Evolutionary conservation across 1,284 basidiomycete genomes (phyloP).

Genomic region (Puccinia triticina): DNA sequence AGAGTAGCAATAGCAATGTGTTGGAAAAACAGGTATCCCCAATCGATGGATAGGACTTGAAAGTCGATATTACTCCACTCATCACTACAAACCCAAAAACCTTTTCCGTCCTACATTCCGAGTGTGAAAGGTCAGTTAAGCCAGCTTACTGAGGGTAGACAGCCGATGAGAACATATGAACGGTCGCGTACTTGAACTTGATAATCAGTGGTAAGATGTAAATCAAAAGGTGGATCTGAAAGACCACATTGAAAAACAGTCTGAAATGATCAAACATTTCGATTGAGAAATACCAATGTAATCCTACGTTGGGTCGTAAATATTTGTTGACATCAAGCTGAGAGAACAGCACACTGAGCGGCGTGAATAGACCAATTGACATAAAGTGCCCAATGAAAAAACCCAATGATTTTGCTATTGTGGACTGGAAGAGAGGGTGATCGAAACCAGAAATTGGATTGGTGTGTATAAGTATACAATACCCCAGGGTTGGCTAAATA

Average conservation of each 20-base stretch:
- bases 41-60: slow-evolving; percentile 90
- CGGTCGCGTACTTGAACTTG: slow-evolving; percentile 72
- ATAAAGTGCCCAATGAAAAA: slow-evolving; percentile 47
- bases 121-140: neutral
- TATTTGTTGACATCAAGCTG: slow-evolving; percentile 55
- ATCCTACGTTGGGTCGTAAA: slow-evolving; percentile 85
- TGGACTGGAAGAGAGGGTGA: slow-evolving; percentile 65
- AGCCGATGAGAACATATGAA: neutral
- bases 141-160: too few species aligned
- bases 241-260: slow-evolving; percentile 92
- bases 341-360: slow-evolving; percentile 61
- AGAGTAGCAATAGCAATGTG: slow-evolving; percentile 73
- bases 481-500: neutral
- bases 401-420: slow-evolving; percentile 29
- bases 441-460: neutral
- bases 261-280: slow-evolving; percentile 99
- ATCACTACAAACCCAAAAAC: slow-evolving; percentile 79
- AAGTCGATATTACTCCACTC: slow-evolving; percentile 75
- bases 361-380: slow-evolving; percentile 22
- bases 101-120: slow-evolving; percentile 71
- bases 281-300: slow-evolving; percentile 99
- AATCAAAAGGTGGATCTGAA: slow-evolving; percentile 81
- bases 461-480: neutral
- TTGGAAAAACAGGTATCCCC: slow-evolving; percentile 85
- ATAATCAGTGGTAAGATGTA: slow-evolving; percentile 83